Evolutionary conservation across 2,329 filamentous ascomycete species (phyloP), one percentile per base, ranked within the genome.

Genomic region (Neurospora crassa): DNA sequence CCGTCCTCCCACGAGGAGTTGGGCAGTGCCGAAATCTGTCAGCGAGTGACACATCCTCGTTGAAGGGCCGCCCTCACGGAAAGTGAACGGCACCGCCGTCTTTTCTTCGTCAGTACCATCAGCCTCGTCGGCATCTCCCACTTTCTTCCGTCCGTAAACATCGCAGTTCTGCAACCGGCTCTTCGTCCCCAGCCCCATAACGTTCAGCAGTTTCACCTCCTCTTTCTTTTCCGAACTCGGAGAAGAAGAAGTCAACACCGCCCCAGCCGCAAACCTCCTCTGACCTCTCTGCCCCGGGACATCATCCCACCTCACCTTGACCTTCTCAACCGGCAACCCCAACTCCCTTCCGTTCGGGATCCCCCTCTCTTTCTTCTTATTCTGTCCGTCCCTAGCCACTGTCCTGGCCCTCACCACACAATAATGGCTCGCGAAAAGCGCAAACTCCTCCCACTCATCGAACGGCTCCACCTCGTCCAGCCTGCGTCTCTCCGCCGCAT

Each of bases 361-460:
- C 2, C 45, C 18, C 42, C 41, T 70, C 40, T 14, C 16, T 37
- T 24, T 47, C 24, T 45, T 4, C 43, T 12, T 12, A 47, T 11
- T 8, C 40, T 63, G 40, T n/a, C 70, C 10, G 18, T 34, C 5
- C 24, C 34, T 70, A 43, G 67, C 70, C n/a, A 71, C 73, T 40
- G 74, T 88, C 59, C 82, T 85, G 16, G 93, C 92, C 69, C 89
- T 84, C 10, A 97, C 84, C 63, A 97, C 81, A 75, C 94, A 92
- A 80, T 97, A 97, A 80, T 97, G 94, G 42, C 90, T 89, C 2
- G 88, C 89, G 79, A 96, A 97, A 0, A 97, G 83, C 2, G 91
- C 90, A 78, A 97, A 94, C 77, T 97, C 95, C 80, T 98, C 95
- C 93, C 93, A 97, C 80, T 97, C 94, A 79, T 98, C 95, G 78